Evolutionary conservation across 306 rosid genomes (phyloP).

Genomic region (Adenanthera pavonina): DNA sequence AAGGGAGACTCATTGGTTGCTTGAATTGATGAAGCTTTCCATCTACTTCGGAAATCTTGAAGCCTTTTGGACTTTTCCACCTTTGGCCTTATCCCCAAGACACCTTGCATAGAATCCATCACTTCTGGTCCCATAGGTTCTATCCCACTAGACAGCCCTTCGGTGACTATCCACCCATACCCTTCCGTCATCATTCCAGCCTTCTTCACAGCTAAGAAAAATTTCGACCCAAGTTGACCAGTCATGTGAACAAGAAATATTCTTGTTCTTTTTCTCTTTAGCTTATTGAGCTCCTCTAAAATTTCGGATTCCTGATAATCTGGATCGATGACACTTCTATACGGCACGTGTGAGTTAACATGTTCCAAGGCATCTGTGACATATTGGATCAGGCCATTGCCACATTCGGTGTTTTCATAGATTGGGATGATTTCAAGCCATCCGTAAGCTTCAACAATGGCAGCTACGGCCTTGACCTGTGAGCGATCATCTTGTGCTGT

Average conservation of each 20-base stretch:
- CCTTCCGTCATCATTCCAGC: constrained; percentile 47
- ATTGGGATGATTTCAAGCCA: constrained; percentile 49
- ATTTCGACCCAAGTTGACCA: constrained; percentile 18
- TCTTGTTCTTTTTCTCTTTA: constrained; percentile 8
- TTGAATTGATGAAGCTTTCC: constrained; percentile 1
- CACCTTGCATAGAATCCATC: constrained; percentile 52
- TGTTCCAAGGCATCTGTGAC: constrained; percentile 38
- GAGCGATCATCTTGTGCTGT: constrained; percentile 40
- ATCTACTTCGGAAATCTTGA: constrained; percentile 26
- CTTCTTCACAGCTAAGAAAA: constrained; percentile 40
- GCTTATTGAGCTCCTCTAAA: constrained; percentile 23
- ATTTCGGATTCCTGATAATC: not conserved
- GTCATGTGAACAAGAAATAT: constrained; percentile 52
- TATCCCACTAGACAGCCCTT: constrained; percentile 37
- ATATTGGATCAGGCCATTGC: constrained; percentile 46
- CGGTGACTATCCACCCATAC: constrained; percentile 37
- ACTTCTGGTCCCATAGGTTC: constrained; percentile 15
- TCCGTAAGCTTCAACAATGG: constrained; percentile 39
- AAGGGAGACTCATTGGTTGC: not conserved
- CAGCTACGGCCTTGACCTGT: constrained; percentile 40
- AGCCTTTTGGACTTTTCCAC: constrained; percentile 15
- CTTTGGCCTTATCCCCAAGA: constrained; percentile 46
- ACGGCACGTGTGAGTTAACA: constrained; percentile 24
- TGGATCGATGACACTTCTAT: constrained; percentile 38
- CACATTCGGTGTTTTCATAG: constrained; percentile 50